These are phyloP conservation scores for Leccinum subtestaceum DNA, from an alignment of 768 basidiomycete species.

Conservation along the genomic window DNA sequence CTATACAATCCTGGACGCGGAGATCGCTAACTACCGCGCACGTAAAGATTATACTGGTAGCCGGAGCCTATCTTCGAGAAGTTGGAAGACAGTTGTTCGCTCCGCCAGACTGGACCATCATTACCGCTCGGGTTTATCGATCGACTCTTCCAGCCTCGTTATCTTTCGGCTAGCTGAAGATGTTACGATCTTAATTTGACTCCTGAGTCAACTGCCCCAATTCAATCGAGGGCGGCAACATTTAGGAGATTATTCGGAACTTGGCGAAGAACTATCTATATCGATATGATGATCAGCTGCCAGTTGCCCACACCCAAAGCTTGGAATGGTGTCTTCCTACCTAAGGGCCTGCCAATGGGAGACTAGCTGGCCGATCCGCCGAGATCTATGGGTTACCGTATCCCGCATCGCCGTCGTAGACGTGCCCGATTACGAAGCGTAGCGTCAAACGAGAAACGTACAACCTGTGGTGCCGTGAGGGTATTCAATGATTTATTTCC, in stretches of 20 bases:
- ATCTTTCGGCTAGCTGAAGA: neutral
- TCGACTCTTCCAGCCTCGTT: neutral
- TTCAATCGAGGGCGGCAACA: neutral
- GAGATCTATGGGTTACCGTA: neutral
- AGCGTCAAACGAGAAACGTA: neutral
- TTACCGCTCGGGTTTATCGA: neutral
- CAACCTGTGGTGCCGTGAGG: neutral
- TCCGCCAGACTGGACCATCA: neutral
- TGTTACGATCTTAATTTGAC: neutral
- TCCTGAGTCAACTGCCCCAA: neutral
- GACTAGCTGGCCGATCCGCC: neutral
- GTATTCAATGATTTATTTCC: neutral
- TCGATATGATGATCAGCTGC: neutral
- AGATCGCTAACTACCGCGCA: neutral
- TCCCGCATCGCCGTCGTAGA: constrained; percentile 4
- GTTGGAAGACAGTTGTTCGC: neutral
- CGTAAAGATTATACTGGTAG: neutral
- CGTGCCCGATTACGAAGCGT: constrained; percentile 1
- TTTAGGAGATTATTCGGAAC: neutral
- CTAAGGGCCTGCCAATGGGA: neutral
- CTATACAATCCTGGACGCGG: neutral
- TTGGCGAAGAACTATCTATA: neutral
- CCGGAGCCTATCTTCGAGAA: neutral
- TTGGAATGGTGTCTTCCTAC: neutral
- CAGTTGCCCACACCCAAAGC: neutral